Conservation (phyloP, 495 filamentous ascomycete genomes). For the Amphirosellinia nigrospora region DNA sequence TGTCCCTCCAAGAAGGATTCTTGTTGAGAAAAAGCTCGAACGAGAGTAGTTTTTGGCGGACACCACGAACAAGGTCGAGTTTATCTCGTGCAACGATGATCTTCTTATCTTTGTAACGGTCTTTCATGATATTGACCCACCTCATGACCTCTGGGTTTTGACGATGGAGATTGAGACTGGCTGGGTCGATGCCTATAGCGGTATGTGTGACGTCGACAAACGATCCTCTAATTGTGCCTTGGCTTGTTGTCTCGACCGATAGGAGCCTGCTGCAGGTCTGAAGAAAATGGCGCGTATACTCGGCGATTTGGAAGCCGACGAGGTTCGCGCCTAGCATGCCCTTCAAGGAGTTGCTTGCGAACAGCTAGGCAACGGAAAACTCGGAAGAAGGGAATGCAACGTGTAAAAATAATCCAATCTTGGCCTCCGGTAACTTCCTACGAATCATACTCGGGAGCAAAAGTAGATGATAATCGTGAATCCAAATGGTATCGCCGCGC, state of each 20-base stretch:
- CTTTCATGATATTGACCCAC: slow-evolving; percentile 79
- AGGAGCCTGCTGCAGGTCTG: slow-evolving; percentile 91
- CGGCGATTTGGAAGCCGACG: slow-evolving; percentile 88
- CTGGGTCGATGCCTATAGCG: slow-evolving; percentile 84
- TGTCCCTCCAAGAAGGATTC: slow-evolving; percentile 84
- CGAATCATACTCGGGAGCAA: slow-evolving; percentile 92
- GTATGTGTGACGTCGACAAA: slow-evolving; percentile 79
- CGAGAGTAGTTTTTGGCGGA: slow-evolving; percentile 87
- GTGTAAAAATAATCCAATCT: slow-evolving; percentile 95
- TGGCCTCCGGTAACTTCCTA: slow-evolving; percentile 82
- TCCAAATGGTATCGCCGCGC: slow-evolving; percentile 86
- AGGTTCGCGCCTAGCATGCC: slow-evolving; percentile 91
- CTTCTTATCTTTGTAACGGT: slow-evolving; percentile 81
- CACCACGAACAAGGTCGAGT: slow-evolving; percentile 87
- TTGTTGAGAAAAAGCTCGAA: slow-evolving; percentile 94
- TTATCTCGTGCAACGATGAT: slow-evolving; percentile 93
- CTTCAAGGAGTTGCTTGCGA: slow-evolving; percentile 83
- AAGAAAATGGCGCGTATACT: slow-evolving; percentile 91
- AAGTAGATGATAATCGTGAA: slow-evolving; percentile 92
- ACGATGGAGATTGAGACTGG: slow-evolving; percentile 73
- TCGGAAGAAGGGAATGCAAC: slow-evolving; percentile 95
- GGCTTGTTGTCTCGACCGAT: slow-evolving; percentile 81
- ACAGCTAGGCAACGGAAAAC: slow-evolving; percentile 89
- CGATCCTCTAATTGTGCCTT: slow-evolving; percentile 90
- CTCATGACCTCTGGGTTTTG: slow-evolving; percentile 70